Percentiles rank a stretch among this genome's conserved stretches.
These are phyloP conservation scores for Cymbidium sinense DNA, from an alignment of 106 monocot genomes.

Conservation along the genomic window DNA sequence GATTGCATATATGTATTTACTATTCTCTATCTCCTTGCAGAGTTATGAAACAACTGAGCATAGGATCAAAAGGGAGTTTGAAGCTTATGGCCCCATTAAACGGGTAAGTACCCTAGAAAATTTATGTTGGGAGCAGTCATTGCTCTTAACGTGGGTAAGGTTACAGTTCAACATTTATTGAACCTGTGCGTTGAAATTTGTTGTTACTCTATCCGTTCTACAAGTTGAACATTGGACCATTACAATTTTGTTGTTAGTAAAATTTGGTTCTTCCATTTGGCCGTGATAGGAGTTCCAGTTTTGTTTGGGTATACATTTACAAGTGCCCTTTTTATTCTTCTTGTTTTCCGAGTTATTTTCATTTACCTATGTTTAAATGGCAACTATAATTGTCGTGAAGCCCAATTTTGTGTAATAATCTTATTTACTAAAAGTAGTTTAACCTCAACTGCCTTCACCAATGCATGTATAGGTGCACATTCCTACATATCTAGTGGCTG, in stretches of 20 bases:
- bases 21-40: conserved; percentile 26
- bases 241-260: not conserved
- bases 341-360: not conserved
- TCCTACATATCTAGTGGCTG: not conserved
- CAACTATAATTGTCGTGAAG: not conserved
- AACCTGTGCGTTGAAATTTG: not conserved
- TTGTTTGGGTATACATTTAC: not conserved
- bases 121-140: conserved; percentile 35
- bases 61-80: conserved; percentile 97
- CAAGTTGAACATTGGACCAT: not conserved
- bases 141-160: conserved; percentile 52
- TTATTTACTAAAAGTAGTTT: not conserved
- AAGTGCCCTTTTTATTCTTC: not conserved
- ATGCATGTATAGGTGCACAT: not conserved
- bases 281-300: not conserved
- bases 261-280: not conserved
- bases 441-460: not conserved
- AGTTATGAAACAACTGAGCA: conserved; percentile 91
- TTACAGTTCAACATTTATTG: conserved; percentile 1
- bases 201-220: not conserved
- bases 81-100: conserved; percentile 97
- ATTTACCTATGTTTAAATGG: not conserved
- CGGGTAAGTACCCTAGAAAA: conserved; percentile 53
- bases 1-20: not conserved
- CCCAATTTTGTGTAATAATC: not conserved